Base-by-base conservation (phyloP, 2,329 filamentous ascomycete genomes). In the Didymella keratinophila region DNA sequence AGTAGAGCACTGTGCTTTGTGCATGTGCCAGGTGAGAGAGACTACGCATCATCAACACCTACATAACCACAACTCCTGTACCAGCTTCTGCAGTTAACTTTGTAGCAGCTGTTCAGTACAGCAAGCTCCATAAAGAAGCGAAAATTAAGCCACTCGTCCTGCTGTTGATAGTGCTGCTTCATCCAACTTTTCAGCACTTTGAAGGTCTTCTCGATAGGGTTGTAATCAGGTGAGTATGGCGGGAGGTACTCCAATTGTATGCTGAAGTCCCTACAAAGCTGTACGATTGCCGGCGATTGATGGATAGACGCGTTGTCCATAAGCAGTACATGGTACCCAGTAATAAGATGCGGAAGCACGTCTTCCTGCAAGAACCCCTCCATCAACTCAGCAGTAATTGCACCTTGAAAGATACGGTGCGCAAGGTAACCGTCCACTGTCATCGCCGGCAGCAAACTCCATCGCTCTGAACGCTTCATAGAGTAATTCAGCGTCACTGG, bases 161-260 rank as follows among this genome's bases (percentile, higher is more conserved):
- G 12, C 32, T 34, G 16, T 34, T n/a, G 7, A 34, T 34, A n/a
- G 14, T 34, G 8, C 21, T 10, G 12, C 5, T 52, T 42, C 16
- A 41, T 61, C 56, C 43, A 63, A 27, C 52, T 46, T 37, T 61
- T 63, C 4, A 63, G 34, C 14, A 53, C 45, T 12, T 55, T 49
- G 37, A 63, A 63, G 12, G n/a, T 56, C 42, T 32, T 23, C 53
- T 63, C 45, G 42, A 63, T 58, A 20, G 61, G 58, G 45, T 63
- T 63, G 21, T 58, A 63, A 36, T 61, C 41, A 21, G 61, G 58
- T 28, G 49, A 63, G 52, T 63, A 61, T 34, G 41, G 60, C 9
- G 41, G 60, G 11, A 25, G 23, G 23, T 25, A 25, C 23, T 25
- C 23, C 7, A 25, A 25, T 25, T 25, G 23, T 25, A 25, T 25